Conservation (phyloP, 2,329 filamentous ascomycete genomes). For the Chrysosphaeria jannelii region DNA sequence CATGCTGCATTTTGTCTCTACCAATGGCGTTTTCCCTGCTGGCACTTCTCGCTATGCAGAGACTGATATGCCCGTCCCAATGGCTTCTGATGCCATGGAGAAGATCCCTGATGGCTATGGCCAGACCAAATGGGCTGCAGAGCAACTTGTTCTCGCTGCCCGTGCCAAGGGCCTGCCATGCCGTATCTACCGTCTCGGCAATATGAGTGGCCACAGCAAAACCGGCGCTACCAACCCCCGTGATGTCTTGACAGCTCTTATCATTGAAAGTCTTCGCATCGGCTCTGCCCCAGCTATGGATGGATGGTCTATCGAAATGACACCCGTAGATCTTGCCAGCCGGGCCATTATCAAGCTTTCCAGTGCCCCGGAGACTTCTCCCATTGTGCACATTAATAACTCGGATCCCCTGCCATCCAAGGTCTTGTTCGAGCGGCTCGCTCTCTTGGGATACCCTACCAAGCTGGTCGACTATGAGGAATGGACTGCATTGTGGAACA, state of each 20-base stretch:
- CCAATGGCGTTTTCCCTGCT: conserved; percentile 48
- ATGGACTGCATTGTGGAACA: conserved; percentile 44
- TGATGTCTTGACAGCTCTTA: conserved; percentile 45
- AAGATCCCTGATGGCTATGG: conserved; percentile 42
- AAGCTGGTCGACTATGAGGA: conserved; percentile 35
- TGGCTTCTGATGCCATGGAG: conserved; percentile 34
- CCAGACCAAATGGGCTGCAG: conserved; percentile 58
- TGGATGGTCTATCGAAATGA: conserved; percentile 59
- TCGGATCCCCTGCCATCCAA: conserved; percentile 36
- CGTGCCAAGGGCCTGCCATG: conserved; percentile 31
- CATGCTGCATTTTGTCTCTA: conserved; percentile 51
- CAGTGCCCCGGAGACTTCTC: conserved; percentile 20
- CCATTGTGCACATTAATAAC: conserved; percentile 46
- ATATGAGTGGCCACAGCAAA: conserved; percentile 47
- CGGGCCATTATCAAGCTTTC: conserved; percentile 41
- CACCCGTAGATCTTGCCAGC: conserved; percentile 55
- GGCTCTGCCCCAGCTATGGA: conserved; percentile 39
- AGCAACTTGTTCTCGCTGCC: conserved; percentile 42
- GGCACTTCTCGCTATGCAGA: conserved; percentile 29
- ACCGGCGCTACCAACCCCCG: conserved; percentile 51
- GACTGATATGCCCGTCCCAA: conserved; percentile 26
- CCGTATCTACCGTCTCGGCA: conserved; percentile 41
- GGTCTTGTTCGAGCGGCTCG: conserved; percentile 31
- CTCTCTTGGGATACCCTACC: conserved; percentile 39
- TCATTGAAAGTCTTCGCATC: conserved; percentile 48